phyloP scores from a whole-genome alignment of 495 filamentous ascomycete species.

The Aspergillus taichungensis region DNA sequence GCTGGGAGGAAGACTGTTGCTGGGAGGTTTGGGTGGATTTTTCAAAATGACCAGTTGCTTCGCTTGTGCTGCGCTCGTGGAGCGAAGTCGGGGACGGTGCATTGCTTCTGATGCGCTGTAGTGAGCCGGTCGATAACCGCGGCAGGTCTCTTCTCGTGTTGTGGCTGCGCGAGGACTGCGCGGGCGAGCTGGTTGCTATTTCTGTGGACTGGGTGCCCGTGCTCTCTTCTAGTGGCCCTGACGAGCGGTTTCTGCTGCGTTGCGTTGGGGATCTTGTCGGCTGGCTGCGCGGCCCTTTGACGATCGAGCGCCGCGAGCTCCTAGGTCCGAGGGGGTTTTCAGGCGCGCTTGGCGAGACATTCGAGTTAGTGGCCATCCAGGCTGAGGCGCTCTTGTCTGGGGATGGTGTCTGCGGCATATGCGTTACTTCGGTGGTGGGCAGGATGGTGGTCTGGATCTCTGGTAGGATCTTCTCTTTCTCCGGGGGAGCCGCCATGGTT shows the following conservation, averaged over 20 bases:
- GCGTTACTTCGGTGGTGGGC: slow-evolving; percentile 10
- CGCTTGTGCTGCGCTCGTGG: background rate
- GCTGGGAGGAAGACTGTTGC: background rate
- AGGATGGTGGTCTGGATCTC: slow-evolving; percentile 20
- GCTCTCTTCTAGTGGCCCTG: slow-evolving; percentile 12
- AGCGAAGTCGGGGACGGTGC: background rate
- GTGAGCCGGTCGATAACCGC: slow-evolving; percentile 15
- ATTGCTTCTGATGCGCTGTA: slow-evolving; percentile 12
- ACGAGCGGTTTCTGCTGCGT: slow-evolving; percentile 17
- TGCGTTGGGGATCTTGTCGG: slow-evolving; percentile 9
- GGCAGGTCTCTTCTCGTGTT: slow-evolving; percentile 12
- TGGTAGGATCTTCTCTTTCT: slow-evolving; percentile 13
- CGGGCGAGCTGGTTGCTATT: slow-evolving; percentile 6
- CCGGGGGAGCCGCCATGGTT: background rate
- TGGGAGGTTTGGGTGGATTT: background rate
- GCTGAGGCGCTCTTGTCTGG: slow-evolving; percentile 19
- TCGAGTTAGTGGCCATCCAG: slow-evolving; percentile 22
- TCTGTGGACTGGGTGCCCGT: background rate
- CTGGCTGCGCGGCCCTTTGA: slow-evolving; percentile 34
- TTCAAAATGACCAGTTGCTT: background rate
- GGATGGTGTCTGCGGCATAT: slow-evolving; percentile 27
- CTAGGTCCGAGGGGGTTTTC: slow-evolving; percentile 19
- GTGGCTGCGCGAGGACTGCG: slow-evolving; percentile 18
- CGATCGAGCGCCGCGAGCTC: slow-evolving; percentile 27
- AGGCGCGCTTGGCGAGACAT: slow-evolving; percentile 13